These are phyloP conservation scores for Wickerhamiella kazuoi DNA, from an alignment of 805 yeast genomes.

Conservation along the genomic window DNA sequence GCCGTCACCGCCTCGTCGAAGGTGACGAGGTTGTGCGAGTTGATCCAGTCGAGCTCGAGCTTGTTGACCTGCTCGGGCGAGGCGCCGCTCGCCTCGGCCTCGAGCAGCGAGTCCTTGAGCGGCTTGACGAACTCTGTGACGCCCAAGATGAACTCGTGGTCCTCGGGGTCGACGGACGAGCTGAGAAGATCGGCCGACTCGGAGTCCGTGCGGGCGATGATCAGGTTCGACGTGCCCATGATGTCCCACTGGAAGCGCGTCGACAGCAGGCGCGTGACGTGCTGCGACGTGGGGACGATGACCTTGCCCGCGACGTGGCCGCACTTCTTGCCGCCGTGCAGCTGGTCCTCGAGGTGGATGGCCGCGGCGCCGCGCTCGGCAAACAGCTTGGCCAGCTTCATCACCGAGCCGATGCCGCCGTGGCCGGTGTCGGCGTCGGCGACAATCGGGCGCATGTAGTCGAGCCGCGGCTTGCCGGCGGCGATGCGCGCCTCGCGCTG, in stretches of 20 bases:
- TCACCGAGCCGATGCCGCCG: constrained; percentile 43
- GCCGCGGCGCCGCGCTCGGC: constrained; percentile 55
- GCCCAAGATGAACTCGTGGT: constrained; percentile 40
- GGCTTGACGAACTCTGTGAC: constrained; percentile 26
- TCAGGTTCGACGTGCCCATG: constrained; percentile 38
- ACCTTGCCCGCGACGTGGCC: constrained; percentile 49
- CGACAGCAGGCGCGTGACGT: constrained; percentile 35
- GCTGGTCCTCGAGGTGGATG: constrained; percentile 46
- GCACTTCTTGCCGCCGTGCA: constrained; percentile 49
- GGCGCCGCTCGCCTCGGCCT: constrained; percentile 27
- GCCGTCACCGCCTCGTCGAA: constrained; percentile 33
- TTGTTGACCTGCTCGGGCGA: constrained; percentile 21
- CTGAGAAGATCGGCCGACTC: constrained; percentile 36
- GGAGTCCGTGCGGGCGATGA: constrained; percentile 46
- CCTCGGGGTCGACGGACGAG: constrained; percentile 36
- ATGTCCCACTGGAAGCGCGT: constrained; percentile 48
- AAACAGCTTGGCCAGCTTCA: constrained; percentile 47
- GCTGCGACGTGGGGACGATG: constrained; percentile 41
- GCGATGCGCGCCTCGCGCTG: constrained; percentile 14
- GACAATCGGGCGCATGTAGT: constrained; percentile 42
- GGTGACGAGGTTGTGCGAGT: constrained; percentile 26
- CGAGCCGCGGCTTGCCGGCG: constrained; percentile 20
- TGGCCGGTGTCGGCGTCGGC: constrained; percentile 57
- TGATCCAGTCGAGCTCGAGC: constrained; percentile 33
- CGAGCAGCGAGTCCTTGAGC: constrained; percentile 28